Base-by-base conservation (phyloP, 1,139 yeast species). In the Yamadazyma mexicana region DNA sequence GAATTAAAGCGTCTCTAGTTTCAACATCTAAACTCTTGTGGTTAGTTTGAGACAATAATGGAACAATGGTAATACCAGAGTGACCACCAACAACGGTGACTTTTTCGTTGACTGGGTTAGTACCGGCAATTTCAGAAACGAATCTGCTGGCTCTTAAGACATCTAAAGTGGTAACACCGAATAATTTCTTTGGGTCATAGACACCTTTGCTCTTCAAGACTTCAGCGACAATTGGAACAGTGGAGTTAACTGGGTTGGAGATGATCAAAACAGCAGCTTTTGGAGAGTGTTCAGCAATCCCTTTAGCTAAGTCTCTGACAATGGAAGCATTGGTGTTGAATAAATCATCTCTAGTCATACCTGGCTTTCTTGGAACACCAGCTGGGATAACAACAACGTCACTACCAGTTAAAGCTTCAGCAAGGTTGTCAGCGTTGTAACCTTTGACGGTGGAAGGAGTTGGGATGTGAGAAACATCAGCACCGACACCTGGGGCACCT, bases 291-390 rank as follows among this genome's bases (percentile, higher is more conserved):
- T 77, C 75, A 37, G 95, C 94, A 55, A 87, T 81, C 38, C 87
- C 87, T 62, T 78, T 79, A 49, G 95, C 91, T 56, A 91, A 73
- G 62, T 82, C 91, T 52, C 85, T 76, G 42, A 91, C 89, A 64
- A 91, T 91, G 37, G 89, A 85, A 35, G 96, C 96, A 61, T 91
- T 91, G 72, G 92, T 87, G 70, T 81, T 81, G 78, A 91, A 88
- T 62, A 91, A 77, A 62, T 91, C 97, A 63, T 91, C 97, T 67
- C 98, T 83, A 50, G 97, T 87, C 98, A 91, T 91, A 53, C 97
- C 97, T 42, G 97, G 97, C 73, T 91, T 91, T 73, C 98, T 82
- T 63, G 97, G 97, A 44, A 91, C 87, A 61, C 98, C 97, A 37
- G 97, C 97, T 48, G 97, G 96, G 61, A 91, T 86, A 45, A 91